Evolutionary conservation across 345 rosid genomes (phyloP).

Genomic region (Eucalyptus pauciflora): DNA sequence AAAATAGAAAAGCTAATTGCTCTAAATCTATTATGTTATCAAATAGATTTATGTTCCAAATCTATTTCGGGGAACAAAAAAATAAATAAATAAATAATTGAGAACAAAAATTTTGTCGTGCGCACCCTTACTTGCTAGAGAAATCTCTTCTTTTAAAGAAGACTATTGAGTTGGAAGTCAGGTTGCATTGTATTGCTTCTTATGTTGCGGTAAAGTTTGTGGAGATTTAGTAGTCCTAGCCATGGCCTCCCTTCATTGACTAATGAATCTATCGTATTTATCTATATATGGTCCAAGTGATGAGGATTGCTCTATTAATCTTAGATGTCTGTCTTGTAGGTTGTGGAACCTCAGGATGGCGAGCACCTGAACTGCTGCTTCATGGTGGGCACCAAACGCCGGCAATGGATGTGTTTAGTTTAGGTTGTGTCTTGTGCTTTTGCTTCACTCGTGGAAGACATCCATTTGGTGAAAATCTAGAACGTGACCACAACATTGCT

Average conservation of each 20-base stretch:
- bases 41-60: too few species aligned
- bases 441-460: slow-evolving; percentile 52
- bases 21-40: too few species aligned
- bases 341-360: slow-evolving; percentile 15
- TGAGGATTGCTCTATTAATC: too few species aligned
- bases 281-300: too few species aligned
- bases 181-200: fast-evolving
- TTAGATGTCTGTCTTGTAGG: slow-evolving; percentile 17
- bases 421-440: slow-evolving; percentile 85
- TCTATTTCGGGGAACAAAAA: too few species aligned
- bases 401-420: slow-evolving; percentile 73
- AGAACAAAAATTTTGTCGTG: too few species aligned
- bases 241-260: not conserved
- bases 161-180: too few species aligned
- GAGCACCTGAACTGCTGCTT: slow-evolving; percentile 87
- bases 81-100: too few species aligned
- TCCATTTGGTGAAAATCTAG: slow-evolving; percentile 24
- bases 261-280: not conserved
- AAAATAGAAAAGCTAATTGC: too few species aligned
- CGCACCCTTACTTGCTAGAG: too few species aligned
- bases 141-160: too few species aligned
- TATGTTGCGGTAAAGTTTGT: not conserved
- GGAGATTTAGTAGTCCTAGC: not conserved
- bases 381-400: slow-evolving; percentile 71
- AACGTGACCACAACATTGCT: slow-evolving; percentile 75